Conservation (phyloP, 495 filamentous ascomycete species). For the Aspergillus nidulans region DNA sequence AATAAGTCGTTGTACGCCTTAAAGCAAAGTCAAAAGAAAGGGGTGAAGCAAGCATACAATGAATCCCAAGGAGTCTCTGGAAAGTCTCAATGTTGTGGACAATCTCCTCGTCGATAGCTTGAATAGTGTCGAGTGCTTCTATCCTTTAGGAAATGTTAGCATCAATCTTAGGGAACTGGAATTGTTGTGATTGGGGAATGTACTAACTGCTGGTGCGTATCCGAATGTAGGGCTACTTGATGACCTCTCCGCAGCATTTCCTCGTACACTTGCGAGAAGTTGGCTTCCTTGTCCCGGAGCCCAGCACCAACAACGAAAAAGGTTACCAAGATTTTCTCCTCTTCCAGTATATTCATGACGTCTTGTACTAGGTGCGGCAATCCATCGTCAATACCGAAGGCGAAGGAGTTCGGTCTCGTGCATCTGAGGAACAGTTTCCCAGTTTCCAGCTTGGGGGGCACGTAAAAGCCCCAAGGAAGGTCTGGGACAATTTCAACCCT, state of each 20-base stretch:
- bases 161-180: not conserved
- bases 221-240: slow-evolving; percentile 71
- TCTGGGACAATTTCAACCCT: slow-evolving; percentile 60
- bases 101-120: slow-evolving; percentile 68
- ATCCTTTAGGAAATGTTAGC: slow-evolving; percentile 36
- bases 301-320: slow-evolving; percentile 75
- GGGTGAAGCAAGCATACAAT: slow-evolving; percentile 22
- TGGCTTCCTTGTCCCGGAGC: slow-evolving; percentile 53
- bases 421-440: slow-evolving; percentile 61
- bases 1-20: slow-evolving; percentile 1
- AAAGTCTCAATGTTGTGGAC: slow-evolving; percentile 57
- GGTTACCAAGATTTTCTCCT: slow-evolving; percentile 62
- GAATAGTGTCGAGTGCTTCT: slow-evolving; percentile 55
- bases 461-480: slow-evolving; percentile 35
- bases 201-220: slow-evolving; percentile 62
- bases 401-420: slow-evolving; percentile 68
- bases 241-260: slow-evolving; percentile 64
- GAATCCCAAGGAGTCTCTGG: slow-evolving; percentile 42
- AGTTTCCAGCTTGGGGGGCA: slow-evolving; percentile 59
- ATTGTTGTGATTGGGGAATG: not conserved
- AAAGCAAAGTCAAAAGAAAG: not conserved
- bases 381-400: slow-evolving; percentile 79
- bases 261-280: slow-evolving; percentile 59
- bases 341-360: slow-evolving; percentile 61
- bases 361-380: slow-evolving; percentile 56